phyloP scores from a whole-genome alignment of 306 rosid genomes.

The Carpinus viminea region DNA sequence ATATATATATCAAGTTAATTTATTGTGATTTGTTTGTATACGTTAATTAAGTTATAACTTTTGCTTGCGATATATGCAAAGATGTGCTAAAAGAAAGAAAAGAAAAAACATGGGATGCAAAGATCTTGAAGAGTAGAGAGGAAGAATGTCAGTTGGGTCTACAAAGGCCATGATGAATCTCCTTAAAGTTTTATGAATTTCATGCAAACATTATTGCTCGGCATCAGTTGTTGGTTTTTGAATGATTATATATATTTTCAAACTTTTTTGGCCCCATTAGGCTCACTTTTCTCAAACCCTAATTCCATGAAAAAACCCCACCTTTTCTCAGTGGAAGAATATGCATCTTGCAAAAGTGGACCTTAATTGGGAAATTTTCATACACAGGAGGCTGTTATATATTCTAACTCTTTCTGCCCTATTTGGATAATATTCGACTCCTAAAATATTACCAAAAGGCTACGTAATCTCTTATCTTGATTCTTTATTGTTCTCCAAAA shows the following conservation, averaged over 20 bases:
- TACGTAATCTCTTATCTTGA: too few species aligned
- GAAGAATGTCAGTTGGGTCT: conserved; percentile 33
- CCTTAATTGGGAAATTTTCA: too few species aligned
- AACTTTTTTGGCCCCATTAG: not conserved
- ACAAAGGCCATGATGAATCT: conserved; percentile 36
- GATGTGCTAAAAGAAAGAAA: not conserved
- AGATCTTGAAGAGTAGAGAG: conserved; percentile 31
- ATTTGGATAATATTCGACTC: too few species aligned
- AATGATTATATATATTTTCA: not conserved
- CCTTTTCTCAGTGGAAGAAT: not conserved
- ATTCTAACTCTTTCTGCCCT: too few species aligned
- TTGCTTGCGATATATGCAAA: not conserved
- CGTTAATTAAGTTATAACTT: not conserved
- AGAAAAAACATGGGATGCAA: conserved; percentile 22
- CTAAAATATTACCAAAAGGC: not conserved
- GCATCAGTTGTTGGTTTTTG: conserved; percentile 30
- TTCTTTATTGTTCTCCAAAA: too few species aligned
- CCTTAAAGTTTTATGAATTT: conserved; percentile 39
- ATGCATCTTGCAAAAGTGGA: not conserved
- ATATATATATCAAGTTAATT: not conserved
- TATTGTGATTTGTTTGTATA: not conserved
- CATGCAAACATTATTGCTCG: conserved; percentile 51
- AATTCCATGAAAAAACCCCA: not conserved
- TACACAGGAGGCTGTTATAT: too few species aligned
- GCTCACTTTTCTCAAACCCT: not conserved